Evolutionary conservation across 257 asterid species (phyloP).

Genomic region (Ilex aquifolium): DNA sequence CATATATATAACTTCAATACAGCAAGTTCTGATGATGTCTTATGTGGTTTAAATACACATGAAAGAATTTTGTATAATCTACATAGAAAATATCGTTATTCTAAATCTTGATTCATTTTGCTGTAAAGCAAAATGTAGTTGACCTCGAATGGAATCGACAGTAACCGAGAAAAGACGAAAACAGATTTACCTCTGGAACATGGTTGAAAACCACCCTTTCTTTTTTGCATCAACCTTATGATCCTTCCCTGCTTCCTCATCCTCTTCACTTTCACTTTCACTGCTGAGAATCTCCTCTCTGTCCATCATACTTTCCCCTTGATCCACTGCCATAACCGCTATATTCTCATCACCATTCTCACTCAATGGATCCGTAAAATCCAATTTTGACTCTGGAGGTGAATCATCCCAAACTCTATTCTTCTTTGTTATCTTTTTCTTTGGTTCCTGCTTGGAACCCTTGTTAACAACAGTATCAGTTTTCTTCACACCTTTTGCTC

Average conservation of each 20-base stretch:
- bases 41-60: too few species aligned
- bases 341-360: constrained; percentile 64
- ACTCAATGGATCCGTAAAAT: constrained; percentile 70
- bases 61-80: too few species aligned
- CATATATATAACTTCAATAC: too few species aligned
- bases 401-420: constrained; percentile 85
- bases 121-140: too few species aligned
- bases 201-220: constrained; percentile 94
- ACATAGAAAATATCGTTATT: too few species aligned
- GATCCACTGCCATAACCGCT: constrained; percentile 48
- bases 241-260: constrained; percentile 44
- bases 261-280: constrained; percentile 71
- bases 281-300: constrained; percentile 77
- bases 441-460: constrained; percentile 64
- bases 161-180: too few species aligned
- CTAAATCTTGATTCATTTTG: too few species aligned
- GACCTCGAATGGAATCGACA: too few species aligned
- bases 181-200: constrained; percentile 71
- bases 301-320: constrained; percentile 98
- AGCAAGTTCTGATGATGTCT: too few species aligned
- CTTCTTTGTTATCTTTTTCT: constrained; percentile 60
- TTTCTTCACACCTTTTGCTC: constrained; percentile 74
- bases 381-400: constrained; percentile 61
- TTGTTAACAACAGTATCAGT: constrained; percentile 41
- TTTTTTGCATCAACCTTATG: constrained; percentile 48